Base-by-base conservation (phyloP, 352 stramenopile species). In the Pythium insidiosum region DNA sequence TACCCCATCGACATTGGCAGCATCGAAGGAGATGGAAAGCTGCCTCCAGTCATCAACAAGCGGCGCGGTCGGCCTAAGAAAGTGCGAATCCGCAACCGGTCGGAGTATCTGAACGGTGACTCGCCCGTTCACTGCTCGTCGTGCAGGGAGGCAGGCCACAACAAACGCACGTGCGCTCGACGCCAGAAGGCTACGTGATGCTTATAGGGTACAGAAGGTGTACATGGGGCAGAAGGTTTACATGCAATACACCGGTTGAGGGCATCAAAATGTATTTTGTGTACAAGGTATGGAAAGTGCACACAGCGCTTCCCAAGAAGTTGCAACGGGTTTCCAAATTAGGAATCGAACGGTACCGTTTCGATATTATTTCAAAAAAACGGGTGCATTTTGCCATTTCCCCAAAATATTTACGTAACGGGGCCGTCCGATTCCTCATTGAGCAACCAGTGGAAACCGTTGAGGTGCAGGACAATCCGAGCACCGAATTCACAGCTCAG, bases 31-130 rank as follows among this genome's bases (percentile, higher is more conserved):
- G 49, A 56, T 12, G 16, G 22, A 0, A 50, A 40, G 16, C 13
- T 28, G 3, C 49, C 49, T 6, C 49, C 49, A 11, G 25, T 20
- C 4, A 37, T 50, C 12, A 7, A 30, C 20, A 50, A 37, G 22
- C 16, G 28, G 21, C 40, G 41, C 2, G 38, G 47, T 12, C 15
- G 47, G 30, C 38, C 30, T 0, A 34, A 18, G 15, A 42, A 39
- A 16, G 23, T 47, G 6, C 18, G 44, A n/a, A 38, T 52, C 15
- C 44, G 35, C 12, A 47, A 53, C 38, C 12, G 22, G 7, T 41
- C 37, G 0, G 46, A 45, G 46, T 46, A 36, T 16, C 13, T 53
- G 3, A 47, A 53, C 22, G 18, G 23, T 7, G 46, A 53, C 28
- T 53, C 46, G 4, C 46, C 46, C 2, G 4, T 36, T 10, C 46